Base-by-base conservation (phyloP, 495 filamentous ascomycete species). In the Neurospora cerealis region DNA sequence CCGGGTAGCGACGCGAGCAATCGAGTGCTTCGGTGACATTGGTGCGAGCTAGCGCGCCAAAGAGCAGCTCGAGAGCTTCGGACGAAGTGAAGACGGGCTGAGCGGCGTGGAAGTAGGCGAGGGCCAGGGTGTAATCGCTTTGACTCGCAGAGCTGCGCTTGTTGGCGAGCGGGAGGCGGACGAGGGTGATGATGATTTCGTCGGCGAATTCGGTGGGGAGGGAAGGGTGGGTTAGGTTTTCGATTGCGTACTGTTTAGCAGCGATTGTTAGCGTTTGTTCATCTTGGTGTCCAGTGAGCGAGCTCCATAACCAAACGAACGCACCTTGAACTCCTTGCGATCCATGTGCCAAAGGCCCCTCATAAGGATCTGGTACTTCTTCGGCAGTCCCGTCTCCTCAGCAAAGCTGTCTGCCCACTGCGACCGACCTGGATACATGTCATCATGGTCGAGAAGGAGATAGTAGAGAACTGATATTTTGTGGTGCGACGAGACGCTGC, bases 271-370 rank as follows among this genome's bases (percentile, higher is more conserved):
- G 15, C 15, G 9, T 69, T 76, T 4, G 70, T 39, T 40, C 62
- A 70, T 40, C 66, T 60, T 44, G 15, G 1, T 34, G 40, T 62
- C 24, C 11, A 44, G 24, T 10, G 19, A 38, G 6, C 41, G 19
- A 46, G 19, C 1, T 21, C 44, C 44, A 46, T 3, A 4, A 46
- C 8, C 19, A 46, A 21, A 36, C 11, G 46, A 77, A 34, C 82
- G 48, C 76, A 91, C 87, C 75, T 87, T 86, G 80, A 93, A 93
- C 69, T 93, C 86, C 34, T 88, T 81, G 62, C 87, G 85, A 79
- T 96, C 93, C 83, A 96, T 83, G 71, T 91, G 85, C 92, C 92
- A 95, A n/a, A 96, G 81, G 4, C 93, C 93, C 73, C 91, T 89
- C 79, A 95, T 92, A 73, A 93, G 91, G 37, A 92, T 88, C 75